phyloP scores from a whole-genome alignment of 164 flowering plant genomes.

The Kalanchoe fedtschenkoi region DNA sequence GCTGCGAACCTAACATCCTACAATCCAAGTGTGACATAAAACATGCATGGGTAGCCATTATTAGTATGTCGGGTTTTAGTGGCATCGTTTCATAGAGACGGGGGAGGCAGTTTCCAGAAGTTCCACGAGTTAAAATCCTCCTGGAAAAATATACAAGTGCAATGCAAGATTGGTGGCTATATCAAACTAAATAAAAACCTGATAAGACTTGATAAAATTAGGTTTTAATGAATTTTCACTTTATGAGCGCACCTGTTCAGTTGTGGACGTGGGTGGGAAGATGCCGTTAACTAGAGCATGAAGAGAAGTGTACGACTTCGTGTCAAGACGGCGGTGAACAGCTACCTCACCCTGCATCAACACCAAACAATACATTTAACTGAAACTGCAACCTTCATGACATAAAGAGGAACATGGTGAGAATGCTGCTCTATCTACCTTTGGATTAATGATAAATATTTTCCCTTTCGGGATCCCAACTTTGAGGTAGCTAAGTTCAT shows the following conservation, averaged over 20 bases:
- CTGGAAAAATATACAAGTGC: constrained; percentile 22
- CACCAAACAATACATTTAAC: background rate
- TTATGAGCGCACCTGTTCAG: constrained; percentile 58
- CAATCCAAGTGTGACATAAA: background rate
- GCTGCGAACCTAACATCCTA: background rate
- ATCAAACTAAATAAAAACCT: background rate
- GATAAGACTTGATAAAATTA: too few species aligned
- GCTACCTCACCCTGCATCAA: constrained; percentile 66
- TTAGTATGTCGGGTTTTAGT: background rate
- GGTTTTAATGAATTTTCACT: background rate
- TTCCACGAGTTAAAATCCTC: constrained; percentile 94
- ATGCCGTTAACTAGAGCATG: constrained; percentile 79
- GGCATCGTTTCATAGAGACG: constrained; percentile 12
- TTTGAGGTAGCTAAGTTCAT: constrained; percentile 89
- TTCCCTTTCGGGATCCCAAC: constrained; percentile 94
- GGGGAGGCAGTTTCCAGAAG: constrained; percentile 76
- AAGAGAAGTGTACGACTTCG: constrained; percentile 72
- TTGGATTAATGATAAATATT: constrained; percentile 87
- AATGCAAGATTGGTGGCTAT: background rate
- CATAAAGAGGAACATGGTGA: background rate
- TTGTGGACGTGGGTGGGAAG: constrained; percentile 58
- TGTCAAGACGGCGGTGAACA: constrained; percentile 63
- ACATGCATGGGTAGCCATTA: background rate
- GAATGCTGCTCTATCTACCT: constrained; percentile 32
- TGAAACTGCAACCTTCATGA: background rate